Conservation (phyloP, 2,329 filamentous ascomycete species). For the Aspergillus fischeri region DNA sequence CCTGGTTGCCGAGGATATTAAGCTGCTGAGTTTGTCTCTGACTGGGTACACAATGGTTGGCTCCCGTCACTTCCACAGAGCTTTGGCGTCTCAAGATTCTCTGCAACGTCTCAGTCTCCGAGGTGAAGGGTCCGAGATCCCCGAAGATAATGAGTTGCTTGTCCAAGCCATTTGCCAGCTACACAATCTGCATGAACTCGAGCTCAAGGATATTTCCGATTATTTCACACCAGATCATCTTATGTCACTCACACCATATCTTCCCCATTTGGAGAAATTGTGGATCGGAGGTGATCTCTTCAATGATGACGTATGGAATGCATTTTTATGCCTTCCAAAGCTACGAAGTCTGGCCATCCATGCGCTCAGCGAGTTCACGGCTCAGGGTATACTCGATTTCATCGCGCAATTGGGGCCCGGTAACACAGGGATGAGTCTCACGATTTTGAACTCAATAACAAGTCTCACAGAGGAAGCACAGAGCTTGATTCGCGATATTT, state of each 20-base stretch:
- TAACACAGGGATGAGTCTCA: conserved; percentile 28
- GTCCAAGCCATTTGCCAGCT: conserved; percentile 27
- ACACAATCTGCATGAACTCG: conserved; percentile 26
- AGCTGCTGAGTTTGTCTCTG: conserved; percentile 27
- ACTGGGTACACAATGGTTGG: conserved; percentile 23
- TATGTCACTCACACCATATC: conserved; percentile 21
- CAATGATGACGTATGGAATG: conserved; percentile 22
- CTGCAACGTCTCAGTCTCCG: conserved; percentile 28
- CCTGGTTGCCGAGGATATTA: conserved; percentile 21
- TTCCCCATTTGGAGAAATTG: conserved; percentile 30
- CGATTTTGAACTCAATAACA: conserved; percentile 22
- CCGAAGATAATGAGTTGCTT: conserved; percentile 25
- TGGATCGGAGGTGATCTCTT: conserved; percentile 30
- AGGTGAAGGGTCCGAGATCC: conserved; percentile 24
- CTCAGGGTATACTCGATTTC: conserved; percentile 29
- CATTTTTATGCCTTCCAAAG: conserved; percentile 24
- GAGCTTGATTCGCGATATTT: conserved; percentile 24
- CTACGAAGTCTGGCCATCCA: conserved; percentile 28
- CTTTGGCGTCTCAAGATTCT: conserved; percentile 23
- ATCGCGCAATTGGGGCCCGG: conserved; percentile 23
- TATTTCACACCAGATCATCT: conserved; percentile 29
- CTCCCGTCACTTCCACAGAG: conserved; percentile 24
- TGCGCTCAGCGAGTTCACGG: conserved; percentile 31
- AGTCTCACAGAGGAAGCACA: conserved; percentile 24
- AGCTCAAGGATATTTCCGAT: conserved; percentile 32